Conservation (phyloP, 164 flowering plant genomes). For the Annona cherimola region DNA sequence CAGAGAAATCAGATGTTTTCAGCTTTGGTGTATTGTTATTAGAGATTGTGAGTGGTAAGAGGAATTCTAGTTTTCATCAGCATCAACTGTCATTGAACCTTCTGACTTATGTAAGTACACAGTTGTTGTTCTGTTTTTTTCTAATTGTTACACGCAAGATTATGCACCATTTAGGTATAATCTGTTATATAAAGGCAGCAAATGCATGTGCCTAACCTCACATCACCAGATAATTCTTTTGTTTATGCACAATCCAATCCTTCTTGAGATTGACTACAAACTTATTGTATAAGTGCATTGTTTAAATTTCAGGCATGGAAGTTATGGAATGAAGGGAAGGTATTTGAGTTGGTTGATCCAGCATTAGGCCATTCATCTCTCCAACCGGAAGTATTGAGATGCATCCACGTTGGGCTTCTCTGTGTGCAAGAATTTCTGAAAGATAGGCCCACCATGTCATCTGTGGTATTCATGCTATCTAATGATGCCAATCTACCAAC, state of each 20-base stretch:
- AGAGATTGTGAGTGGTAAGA: constrained; percentile 30
- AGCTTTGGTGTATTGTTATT: constrained; percentile 40
- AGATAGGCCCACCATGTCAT: constrained; percentile 7
- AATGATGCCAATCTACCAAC: constrained; percentile 15
- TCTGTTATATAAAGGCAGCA: too few species aligned
- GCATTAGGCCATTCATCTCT: not conserved
- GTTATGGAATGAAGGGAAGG: constrained; percentile 9
- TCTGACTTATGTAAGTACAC: constrained; percentile 4
- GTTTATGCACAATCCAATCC: too few species aligned
- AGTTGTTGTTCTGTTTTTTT: too few species aligned
- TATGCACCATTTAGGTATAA: too few species aligned
- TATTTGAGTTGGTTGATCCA: constrained; percentile 5
- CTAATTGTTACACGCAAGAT: too few species aligned
- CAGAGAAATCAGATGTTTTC: constrained; percentile 42
- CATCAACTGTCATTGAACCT: not conserved
- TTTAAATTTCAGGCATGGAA: constrained; percentile 12
- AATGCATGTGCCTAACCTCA: too few species aligned
- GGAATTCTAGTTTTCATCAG: not conserved
- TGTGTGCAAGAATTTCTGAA: constrained; percentile 12
- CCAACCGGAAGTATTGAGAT: not conserved
- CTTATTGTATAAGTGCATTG: too few species aligned
- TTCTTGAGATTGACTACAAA: too few species aligned
- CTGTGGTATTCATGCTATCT: constrained; percentile 7
- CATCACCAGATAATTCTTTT: too few species aligned
- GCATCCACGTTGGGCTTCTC: constrained; percentile 9